Evolutionary conservation across 352 stramenopile genomes (phyloP), one percentile per base, ranked within the genome.

Genomic region (Pythium aphanidermatum): DNA sequence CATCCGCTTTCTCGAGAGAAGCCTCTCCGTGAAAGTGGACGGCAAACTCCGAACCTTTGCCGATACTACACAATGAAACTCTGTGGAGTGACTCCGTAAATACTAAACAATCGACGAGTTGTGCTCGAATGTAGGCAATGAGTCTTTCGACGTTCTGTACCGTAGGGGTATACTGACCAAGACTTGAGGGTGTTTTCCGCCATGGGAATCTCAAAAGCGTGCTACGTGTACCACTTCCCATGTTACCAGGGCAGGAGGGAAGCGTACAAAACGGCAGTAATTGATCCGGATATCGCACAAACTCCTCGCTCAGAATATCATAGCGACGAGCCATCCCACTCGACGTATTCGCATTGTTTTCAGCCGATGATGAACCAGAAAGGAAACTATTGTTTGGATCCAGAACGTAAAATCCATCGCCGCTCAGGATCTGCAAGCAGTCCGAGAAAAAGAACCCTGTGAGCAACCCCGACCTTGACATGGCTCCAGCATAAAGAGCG

Each of bases 381-480:
- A 61, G 32, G 20, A 47, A 47, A 23, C 10, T 26, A 8, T 32
- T 50, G 1, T 55, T 79, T 12, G 79, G 79, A 51, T 91, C 79
- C n/a, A 91, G 47, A 30, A 91, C 61, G 39, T 86, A 91, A 37
- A 88, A 87, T 0, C 60, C 60, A n/a, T 81, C 65, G 21, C 74
- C 79, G 42, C 71, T 87, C 5, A 91, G 51, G 54, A 91, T 83
- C 46, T 91, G 79, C 53, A 88, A 70, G 47, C 75, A 91, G 26
- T 91, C 74, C 5, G 73, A 75, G n/a, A 72, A 65, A 14, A 70
- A 60, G 45, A 91, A 86, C 0, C 74, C 75, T 12, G 58, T 72
- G 13, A 88, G 53, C 23, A 91, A 56, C 4, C 72, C 78, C 12
- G 63, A 29, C 27, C 70, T 68, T 11, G 72, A 80, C 13, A 67